Base-by-base conservation (phyloP, 2,329 filamentous ascomycete species). In the Xylariaceae sp. region DNA sequence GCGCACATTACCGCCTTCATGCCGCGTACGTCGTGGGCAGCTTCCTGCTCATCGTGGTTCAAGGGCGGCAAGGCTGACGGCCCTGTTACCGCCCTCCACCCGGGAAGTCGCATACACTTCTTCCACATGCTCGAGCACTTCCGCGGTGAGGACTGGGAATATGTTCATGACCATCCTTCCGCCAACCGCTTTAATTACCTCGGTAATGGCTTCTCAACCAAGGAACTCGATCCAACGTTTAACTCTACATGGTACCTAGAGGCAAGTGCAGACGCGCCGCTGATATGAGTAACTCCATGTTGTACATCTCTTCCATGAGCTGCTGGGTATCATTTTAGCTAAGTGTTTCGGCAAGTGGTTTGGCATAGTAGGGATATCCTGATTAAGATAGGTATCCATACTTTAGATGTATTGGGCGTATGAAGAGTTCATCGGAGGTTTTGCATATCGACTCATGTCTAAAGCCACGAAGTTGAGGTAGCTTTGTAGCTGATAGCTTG, bases 91-190 rank as follows among this genome's bases (percentile, higher is more conserved):
- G 78, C 77, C 3, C 65, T 82, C 39, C 78, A 81, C 57, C 78
- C 79, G 0, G 79, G 79, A 4, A 78, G 76, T 59, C 70, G 78
- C 21, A 69, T 78, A 45, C 78, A 81, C 61, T 81, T 81, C 65
- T 77, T 81, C 64, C 75, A 79, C 55, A 81, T 81, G 76, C 70
- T 83, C 18, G 75, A 78, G 59, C 63, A 65, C 6, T 75, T 82
- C 54, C 69, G 80, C 32, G 76, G 75, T 15, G 80, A 82, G 64
- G 77, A 83, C 59, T 83, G 75, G 71, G 79, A 82, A 39, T 82
- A 79, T 58, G 70, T 76, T 18, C 77, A 79, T 35, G 70, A 75
- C 23, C 65, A 57, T 55, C 57, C 50, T 7, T 58, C 58, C n/a
- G 57, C 59, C 50, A 81, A 81, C 58, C 68, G 79, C 26, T 82